A percentile compares a stretch with the other conserved stretches of the same genome.
These are phyloP conservation scores for Lathyrus oleraceus DNA, from an alignment of 306 rosid genomes.

Conservation along the genomic window DNA sequence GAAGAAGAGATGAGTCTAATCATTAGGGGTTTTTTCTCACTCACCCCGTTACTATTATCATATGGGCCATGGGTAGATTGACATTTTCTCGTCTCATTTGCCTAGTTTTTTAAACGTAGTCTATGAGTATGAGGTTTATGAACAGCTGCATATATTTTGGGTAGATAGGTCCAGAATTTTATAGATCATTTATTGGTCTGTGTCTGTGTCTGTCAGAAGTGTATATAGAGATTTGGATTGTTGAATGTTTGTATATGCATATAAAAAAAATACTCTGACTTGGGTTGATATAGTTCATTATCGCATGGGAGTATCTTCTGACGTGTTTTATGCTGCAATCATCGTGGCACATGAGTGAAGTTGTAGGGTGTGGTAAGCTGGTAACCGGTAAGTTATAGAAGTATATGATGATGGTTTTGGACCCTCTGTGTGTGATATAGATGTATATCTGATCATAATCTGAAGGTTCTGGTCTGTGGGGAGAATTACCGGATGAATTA, in stretches of 20 bases:
- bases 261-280: constrained; percentile 38
- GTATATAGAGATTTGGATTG: constrained; percentile 36
- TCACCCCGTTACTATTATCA: constrained; percentile 42
- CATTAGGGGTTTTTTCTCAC: constrained; percentile 44
- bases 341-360: constrained; percentile 18
- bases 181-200: constrained; percentile 30
- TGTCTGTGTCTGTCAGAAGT: constrained; percentile 21
- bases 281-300: constrained; percentile 37
- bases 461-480: constrained; percentile 16
- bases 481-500: constrained; percentile 15
- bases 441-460: constrained; percentile 11
- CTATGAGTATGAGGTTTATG: constrained; percentile 29
- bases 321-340: constrained; percentile 23
- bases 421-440: constrained; percentile 16
- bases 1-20: constrained; percentile 55
- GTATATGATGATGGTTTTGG: constrained; percentile 29
- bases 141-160: constrained; percentile 20
- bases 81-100: constrained; percentile 42
- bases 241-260: constrained; percentile 40
- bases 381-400: neutral
- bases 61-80: constrained; percentile 51
- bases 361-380: neutral
- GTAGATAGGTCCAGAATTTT: constrained; percentile 32
- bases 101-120: constrained; percentile 35
- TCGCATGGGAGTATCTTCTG: constrained; percentile 46